phyloP scores from a whole-genome alignment of 2,329 filamentous ascomycete species.

The Trichoderma simmonsii region DNA sequence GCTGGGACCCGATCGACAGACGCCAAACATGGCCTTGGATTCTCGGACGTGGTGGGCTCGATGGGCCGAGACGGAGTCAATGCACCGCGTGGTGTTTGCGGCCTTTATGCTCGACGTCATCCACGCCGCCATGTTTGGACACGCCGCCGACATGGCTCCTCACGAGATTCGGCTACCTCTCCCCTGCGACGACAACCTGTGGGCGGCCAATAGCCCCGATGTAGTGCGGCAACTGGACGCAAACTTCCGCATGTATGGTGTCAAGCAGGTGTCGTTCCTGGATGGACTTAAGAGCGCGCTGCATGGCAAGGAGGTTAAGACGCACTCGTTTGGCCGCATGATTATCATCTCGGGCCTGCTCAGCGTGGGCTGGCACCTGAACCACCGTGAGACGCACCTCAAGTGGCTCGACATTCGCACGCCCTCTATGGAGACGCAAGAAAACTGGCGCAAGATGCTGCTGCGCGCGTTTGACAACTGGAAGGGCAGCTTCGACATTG shows the following conservation, averaged over 20 bases:
- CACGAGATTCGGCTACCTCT: slow-evolving; percentile 84
- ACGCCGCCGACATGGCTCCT: slow-evolving; percentile 84
- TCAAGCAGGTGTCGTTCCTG: slow-evolving; percentile 76
- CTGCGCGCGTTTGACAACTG: slow-evolving; percentile 81
- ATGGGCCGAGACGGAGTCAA: slow-evolving; percentile 88
- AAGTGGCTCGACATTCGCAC: slow-evolving; percentile 70
- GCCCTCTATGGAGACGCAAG: slow-evolving; percentile 58
- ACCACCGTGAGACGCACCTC: slow-evolving; percentile 79
- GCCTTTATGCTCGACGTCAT: slow-evolving; percentile 88
- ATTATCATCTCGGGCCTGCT: slow-evolving; percentile 87
- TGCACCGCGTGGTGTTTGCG: slow-evolving; percentile 79
- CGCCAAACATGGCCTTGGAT: slow-evolving; percentile 33
- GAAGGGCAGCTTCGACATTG: slow-evolving; percentile 78
- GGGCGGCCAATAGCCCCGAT: slow-evolving; percentile 75
- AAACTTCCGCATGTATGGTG: slow-evolving; percentile 71
- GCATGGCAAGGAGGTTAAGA: slow-evolving; percentile 75
- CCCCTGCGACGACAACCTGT: slow-evolving; percentile 82
- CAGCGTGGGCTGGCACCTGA: slow-evolving; percentile 91
- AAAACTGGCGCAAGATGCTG: slow-evolving; percentile 75
- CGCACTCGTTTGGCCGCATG: slow-evolving; percentile 83
- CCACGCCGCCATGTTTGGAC: slow-evolving; percentile 90
- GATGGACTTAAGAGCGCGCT: slow-evolving; percentile 82
- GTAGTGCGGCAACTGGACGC: slow-evolving; percentile 75
- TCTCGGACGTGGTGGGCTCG: slow-evolving; percentile 68
- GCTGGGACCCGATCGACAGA: slow-evolving; percentile 38